phyloP scores from a whole-genome alignment of 2,329 filamentous ascomycete genomes.

The Stachybotrys chlorohalonatus region DNA sequence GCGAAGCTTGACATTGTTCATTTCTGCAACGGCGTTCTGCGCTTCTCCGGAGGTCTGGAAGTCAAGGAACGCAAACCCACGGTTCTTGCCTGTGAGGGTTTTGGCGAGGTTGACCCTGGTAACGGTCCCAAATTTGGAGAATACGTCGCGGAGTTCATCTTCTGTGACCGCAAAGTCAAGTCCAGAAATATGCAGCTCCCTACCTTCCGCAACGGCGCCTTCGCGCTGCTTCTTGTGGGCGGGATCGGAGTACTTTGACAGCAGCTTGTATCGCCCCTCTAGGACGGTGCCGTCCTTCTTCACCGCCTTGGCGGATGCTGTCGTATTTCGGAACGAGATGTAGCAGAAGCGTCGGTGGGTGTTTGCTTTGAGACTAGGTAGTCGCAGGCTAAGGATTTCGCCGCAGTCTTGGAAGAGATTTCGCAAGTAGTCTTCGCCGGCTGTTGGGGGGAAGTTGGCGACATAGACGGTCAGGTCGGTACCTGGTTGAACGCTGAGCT shows the following conservation, averaged over 20 bases:
- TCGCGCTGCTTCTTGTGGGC: slow-evolving; percentile 66
- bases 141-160: slow-evolving; percentile 59
- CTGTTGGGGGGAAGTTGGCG: slow-evolving; percentile 76
- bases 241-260: slow-evolving; percentile 80
- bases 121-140: slow-evolving; percentile 68
- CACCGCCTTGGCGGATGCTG: slow-evolving; percentile 62
- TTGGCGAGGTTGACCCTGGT: slow-evolving; percentile 63
- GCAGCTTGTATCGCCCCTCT: slow-evolving; percentile 58
- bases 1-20: slow-evolving; percentile 64
- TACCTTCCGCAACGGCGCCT: slow-evolving; percentile 75
- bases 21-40: slow-evolving; percentile 52
- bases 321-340: slow-evolving; percentile 68
- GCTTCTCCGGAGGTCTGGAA: slow-evolving; percentile 65
- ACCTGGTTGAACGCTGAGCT: slow-evolving; percentile 66
- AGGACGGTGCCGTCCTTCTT: slow-evolving; percentile 62
- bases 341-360: slow-evolving; percentile 91
- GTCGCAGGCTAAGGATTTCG: slow-evolving; percentile 75
- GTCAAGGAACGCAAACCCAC: slow-evolving; percentile 73
- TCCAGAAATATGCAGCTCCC: slow-evolving; percentile 73
- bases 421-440: slow-evolving; percentile 62
- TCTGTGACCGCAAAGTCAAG: slow-evolving; percentile 55
- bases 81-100: slow-evolving; percentile 57
- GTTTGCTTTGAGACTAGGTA: slow-evolving; percentile 86
- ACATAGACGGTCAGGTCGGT: slow-evolving; percentile 78
- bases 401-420: slow-evolving; percentile 66